Base-by-base conservation (phyloP, 1,139 yeast species). In the Kodamaea derodonti region DNA sequence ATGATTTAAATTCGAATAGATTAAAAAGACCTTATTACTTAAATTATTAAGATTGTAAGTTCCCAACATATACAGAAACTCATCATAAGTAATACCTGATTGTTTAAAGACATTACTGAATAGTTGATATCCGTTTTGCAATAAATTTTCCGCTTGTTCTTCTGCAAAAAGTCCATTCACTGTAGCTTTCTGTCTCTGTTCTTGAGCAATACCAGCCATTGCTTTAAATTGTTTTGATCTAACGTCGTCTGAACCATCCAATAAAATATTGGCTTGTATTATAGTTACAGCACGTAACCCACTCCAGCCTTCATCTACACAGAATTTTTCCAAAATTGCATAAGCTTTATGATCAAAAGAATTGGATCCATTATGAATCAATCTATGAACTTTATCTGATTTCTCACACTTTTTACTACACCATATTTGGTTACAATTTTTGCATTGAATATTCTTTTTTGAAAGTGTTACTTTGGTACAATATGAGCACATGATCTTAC, bases 1-100 rank as follows among this genome's bases (percentile, higher is more conserved):
- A 53, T 86, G 95, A 50, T 85, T 85, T 49, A 85, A 62, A 49
- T 83, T 86, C 1, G 92, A 78, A 43, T 82, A 85, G 4, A 71
- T 55, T 42, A 75, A 64, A 51, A 68, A 86, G 14, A 85, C 52
- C 39, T 77, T 76, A 3, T 83, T 79, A 40, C 80, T 82, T 36
- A 80, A 63, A 46, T 84, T 83, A 57, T 85, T 85, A 48, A 85
- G 75, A 53, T 83, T 83, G 52, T 79, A 83, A 34, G 81, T 73
- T 1, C 95, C 95, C 49, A 84, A 58, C 60, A 78, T 76, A 43
- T 59, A 60, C 56, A 84, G 56, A 50, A 69, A 85, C 40, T 75
- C 79, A 24, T 76, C 75, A 44, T 72, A 77, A 14, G 69, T 53
- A 13, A 82, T 44, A 3, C 52, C 45, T 2, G 46, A 45, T 11